Base-by-base conservation (phyloP, 495 filamentous ascomycete genomes). In the Penicillium dipodomyicola region DNA sequence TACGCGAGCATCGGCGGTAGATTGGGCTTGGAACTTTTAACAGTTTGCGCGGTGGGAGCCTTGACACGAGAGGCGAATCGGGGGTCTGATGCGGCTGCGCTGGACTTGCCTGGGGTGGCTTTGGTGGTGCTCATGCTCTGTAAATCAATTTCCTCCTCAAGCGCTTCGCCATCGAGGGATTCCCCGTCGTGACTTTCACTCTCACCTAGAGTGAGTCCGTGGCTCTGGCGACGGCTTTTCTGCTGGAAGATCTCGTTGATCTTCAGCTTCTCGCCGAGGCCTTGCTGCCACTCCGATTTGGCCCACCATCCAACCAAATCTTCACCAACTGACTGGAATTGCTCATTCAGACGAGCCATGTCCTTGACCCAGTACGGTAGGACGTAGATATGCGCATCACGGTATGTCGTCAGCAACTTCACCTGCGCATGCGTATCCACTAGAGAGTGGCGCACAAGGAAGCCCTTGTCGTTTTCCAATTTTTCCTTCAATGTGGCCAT, bases 281-380 rank as follows among this genome's bases (percentile, higher is more conserved):
- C 88, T 22, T 82, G 76, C 71, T 97, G 92, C 94, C 94, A 99
- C 33, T 81, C 84, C 1, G 92, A 81, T 68, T 97, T 97, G 12
- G 91, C 91, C 92, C 92, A 96, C 87, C 87, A 96, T 12, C 92
- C 93, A 17, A 99, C 71, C 19, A 97, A 81, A 62, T 97, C 95
- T 72, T 99, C 94, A 49, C 88, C 87, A 52, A 99, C 83, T 40
- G 84, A 92, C 49, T 96, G 87, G 43, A 97, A 81, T 19, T 78
- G 84, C 19, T 93, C 87, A 58, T 97, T 93, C 25, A 74, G 76
- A 49, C 79, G 79, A 25, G 92, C 81, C 64, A 96, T 84, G n/a
- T 91, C 84, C 60, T 92, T 80, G 7, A 96, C 83, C 94, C 95
- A 97, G 60, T 86, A 83, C 0, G 94, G 94, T 60, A 97, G 88